Percentiles rank a stretch among this genome's conserved stretches.
Conservation (phyloP, 345 rosid species). For the Geranium rotundifolium region DNA sequence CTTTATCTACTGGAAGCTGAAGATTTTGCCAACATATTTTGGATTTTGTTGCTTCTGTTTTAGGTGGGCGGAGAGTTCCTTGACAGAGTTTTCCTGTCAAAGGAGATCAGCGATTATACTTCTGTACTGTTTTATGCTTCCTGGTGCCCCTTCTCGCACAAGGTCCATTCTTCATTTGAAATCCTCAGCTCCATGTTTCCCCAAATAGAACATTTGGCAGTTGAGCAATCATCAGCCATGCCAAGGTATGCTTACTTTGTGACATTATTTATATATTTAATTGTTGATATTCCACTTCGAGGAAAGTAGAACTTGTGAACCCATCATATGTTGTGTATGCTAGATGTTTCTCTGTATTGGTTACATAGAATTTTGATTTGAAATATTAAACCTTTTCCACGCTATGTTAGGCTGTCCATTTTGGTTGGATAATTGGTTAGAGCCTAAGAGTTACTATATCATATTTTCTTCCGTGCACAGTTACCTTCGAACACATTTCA, state of each 20-base stretch:
- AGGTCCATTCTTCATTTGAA: slow-evolving; percentile 36
- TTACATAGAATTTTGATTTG: too few species aligned
- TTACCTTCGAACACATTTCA: too few species aligned
- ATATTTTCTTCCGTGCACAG: too few species aligned
- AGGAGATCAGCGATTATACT: slow-evolving; percentile 27
- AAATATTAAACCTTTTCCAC: too few species aligned
- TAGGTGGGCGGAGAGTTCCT: slow-evolving; percentile 67
- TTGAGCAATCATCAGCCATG: slow-evolving; percentile 60
- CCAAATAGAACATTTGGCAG: slow-evolving; percentile 50
- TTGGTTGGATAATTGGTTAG: too few species aligned
- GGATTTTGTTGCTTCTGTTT: slow-evolving; percentile 4
- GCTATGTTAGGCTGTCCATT: too few species aligned
- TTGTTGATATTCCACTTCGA: not conserved
- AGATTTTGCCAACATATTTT: not conserved
- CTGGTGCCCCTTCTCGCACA: slow-evolving; percentile 67
- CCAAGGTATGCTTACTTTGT: slow-evolving; percentile 45
- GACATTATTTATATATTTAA: too few species aligned
- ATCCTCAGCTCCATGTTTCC: slow-evolving; percentile 72
- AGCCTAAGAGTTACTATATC: too few species aligned
- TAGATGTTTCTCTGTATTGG: too few species aligned
- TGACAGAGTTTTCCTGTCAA: slow-evolving; percentile 38
- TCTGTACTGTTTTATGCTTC: slow-evolving; percentile 74
- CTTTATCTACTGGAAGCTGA: too few species aligned
- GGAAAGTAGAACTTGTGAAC: not conserved
- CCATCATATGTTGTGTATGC: too few species aligned